Conservation (phyloP, 2,329 filamentous ascomycete genomes). For the Polychaeton citri region DNA sequence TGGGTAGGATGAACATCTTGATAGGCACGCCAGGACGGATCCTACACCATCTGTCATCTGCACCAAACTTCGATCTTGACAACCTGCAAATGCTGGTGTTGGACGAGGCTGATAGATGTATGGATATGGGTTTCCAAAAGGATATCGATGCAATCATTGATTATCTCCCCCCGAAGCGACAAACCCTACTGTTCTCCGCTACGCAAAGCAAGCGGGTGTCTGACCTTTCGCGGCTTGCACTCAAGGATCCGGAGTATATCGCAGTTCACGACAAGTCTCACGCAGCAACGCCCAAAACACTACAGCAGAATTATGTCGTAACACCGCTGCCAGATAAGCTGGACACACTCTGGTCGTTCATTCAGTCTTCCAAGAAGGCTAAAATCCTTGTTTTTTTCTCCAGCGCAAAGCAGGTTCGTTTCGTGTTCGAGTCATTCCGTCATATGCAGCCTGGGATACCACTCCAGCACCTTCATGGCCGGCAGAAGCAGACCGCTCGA, state of each 20-base stretch:
- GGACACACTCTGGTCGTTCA: conserved; percentile 84
- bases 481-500: conserved; percentile 81
- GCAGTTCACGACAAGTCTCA: conserved; percentile 76
- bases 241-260: conserved; percentile 88
- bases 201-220: conserved; percentile 93
- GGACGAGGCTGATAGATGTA: conserved; percentile 89
- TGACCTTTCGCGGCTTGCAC: conserved; percentile 74
- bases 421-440: conserved; percentile 85
- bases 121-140: conserved; percentile 92
- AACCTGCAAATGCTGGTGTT: conserved; percentile 86
- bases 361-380: conserved; percentile 77
- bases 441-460: conserved; percentile 91
- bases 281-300: conserved; percentile 64
- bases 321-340: conserved; percentile 80
- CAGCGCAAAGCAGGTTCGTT: conserved; percentile 90
- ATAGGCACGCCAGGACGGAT: conserved; percentile 92
- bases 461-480: conserved; percentile 80
- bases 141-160: conserved; percentile 88
- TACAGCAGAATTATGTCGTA: conserved; percentile 85
- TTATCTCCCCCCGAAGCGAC: conserved; percentile 70
- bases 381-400: conserved; percentile 95
- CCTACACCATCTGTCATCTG: conserved; percentile 91
- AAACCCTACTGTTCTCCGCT: conserved; percentile 90
- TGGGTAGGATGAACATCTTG: conserved; percentile 90
- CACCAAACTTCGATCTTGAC: conserved; percentile 74